phyloP scores from a whole-genome alignment of 1,284 basidiomycete genomes.

The Moesziomyces antarcticus region DNA sequence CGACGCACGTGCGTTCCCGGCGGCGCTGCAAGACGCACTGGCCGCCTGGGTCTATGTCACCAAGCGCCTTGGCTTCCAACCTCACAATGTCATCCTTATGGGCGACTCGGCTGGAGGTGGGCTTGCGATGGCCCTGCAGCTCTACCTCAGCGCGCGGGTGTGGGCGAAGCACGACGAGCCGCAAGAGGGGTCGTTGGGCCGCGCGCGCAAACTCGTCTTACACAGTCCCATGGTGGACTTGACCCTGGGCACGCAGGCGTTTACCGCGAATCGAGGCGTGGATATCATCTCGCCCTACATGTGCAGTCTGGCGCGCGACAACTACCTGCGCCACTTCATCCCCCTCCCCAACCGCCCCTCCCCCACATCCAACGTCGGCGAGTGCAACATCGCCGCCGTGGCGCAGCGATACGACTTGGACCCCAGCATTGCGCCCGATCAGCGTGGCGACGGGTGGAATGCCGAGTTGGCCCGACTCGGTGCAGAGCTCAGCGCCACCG shows the following conservation, averaged over 20 bases:
- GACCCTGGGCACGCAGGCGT: slow-evolving; percentile 12
- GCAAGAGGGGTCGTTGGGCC: neutral
- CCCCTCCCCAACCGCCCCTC: slow-evolving; percentile 1
- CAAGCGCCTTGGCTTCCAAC: slow-evolving; percentile 17
- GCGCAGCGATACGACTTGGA: slow-evolving; percentile 15
- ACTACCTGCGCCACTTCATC: slow-evolving; percentile 32
- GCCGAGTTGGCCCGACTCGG: slow-evolving; percentile 8
- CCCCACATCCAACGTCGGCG: neutral
- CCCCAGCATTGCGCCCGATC: neutral
- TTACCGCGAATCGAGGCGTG: slow-evolving; percentile 7
- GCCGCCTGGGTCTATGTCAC: slow-evolving; percentile 40
- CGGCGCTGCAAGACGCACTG: slow-evolving; percentile 32
- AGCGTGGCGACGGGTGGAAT: neutral
- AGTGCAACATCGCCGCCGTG: neutral
- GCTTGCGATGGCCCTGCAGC: slow-evolving; percentile 16
- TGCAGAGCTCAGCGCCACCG: slow-evolving; percentile 14
- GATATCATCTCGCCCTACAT: slow-evolving; percentile 34
- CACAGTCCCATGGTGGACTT: slow-evolving; percentile 34
- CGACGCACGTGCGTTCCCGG: slow-evolving; percentile 14
- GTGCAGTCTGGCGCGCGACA: slow-evolving; percentile 31
- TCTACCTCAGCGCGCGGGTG: slow-evolving; percentile 20
- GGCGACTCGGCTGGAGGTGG: slow-evolving; percentile 31
- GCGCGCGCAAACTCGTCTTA: slow-evolving; percentile 23
- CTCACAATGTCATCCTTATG: slow-evolving; percentile 37
- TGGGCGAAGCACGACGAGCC: slow-evolving; percentile 3